Evolutionary conservation across 2,329 filamentous ascomycete species (phyloP).

Genomic region (Keithomyces neogunnii): DNA sequence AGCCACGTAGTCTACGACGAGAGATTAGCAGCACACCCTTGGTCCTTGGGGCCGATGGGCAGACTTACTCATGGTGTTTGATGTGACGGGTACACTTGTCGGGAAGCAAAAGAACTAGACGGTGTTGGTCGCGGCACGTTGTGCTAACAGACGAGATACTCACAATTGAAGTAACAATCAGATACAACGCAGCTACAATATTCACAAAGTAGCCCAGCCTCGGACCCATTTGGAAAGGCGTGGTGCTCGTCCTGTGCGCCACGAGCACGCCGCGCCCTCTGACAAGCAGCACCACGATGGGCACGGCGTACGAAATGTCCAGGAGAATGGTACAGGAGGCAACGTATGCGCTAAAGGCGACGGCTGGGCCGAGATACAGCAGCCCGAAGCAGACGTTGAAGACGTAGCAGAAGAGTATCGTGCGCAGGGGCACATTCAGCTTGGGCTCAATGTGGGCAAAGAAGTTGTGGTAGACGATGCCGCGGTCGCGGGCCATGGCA

Average conservation of each 20-base stretch:
- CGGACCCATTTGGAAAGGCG: conserved; percentile 21
- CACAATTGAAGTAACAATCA: conserved; percentile 29
- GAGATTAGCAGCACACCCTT: background rate
- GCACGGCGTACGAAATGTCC: conserved; percentile 36
- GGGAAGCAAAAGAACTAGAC: conserved; percentile 24
- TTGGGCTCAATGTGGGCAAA: conserved; percentile 26
- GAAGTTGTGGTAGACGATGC: conserved; percentile 24
- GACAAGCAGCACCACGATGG: conserved; percentile 28
- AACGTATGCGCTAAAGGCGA: conserved; percentile 38
- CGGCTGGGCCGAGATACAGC: conserved; percentile 35
- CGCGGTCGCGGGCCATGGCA: conserved; percentile 37
- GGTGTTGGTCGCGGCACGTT: background rate
- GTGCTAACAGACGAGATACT: conserved; percentile 4
- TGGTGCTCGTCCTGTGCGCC: conserved; percentile 15
- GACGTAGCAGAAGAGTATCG: conserved; percentile 30
- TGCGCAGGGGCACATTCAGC: conserved; percentile 32
- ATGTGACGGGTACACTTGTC: conserved; percentile 12
- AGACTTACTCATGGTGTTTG: conserved; percentile 14
- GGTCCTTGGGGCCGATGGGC: background rate
- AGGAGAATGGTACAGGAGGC: conserved; percentile 36
- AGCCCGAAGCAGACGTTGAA: conserved; percentile 37
- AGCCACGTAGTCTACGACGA: conserved; percentile 23
- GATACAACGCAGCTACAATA: conserved; percentile 23
- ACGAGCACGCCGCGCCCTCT: conserved; percentile 24
- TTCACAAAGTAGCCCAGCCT: conserved; percentile 21